A percentile compares a stretch with the other conserved stretches of the same genome.
Conservation (phyloP, 306 rosid genomes). For the Dalbergia cultrata region DNA sequence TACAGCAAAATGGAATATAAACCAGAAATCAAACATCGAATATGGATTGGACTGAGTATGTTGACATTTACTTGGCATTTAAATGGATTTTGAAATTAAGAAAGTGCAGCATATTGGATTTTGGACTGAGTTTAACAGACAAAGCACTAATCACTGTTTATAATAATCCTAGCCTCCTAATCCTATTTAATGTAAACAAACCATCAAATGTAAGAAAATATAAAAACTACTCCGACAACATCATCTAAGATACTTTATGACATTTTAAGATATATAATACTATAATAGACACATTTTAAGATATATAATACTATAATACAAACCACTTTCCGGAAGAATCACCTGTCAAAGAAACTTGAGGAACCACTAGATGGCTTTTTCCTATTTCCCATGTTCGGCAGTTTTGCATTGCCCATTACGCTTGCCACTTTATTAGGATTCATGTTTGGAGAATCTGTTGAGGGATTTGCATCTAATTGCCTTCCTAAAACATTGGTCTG, state of each 20-base stretch:
- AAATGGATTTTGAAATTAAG: slow-evolving; percentile 20
- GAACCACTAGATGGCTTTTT: slow-evolving; percentile 62
- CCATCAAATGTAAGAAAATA: too few species aligned
- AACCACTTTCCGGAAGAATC: slow-evolving; percentile 41
- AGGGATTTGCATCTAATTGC: slow-evolving; percentile 54
- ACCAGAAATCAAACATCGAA: background rate
- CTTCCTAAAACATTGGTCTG: slow-evolving; percentile 46
- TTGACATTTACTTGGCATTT: background rate
- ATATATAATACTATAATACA: background rate
- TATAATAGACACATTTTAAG: background rate
- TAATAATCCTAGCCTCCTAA: too few species aligned
- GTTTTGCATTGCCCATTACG: slow-evolving; percentile 43
- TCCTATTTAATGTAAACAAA: too few species aligned
- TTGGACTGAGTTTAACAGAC: slow-evolving; percentile 6
- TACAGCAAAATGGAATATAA: slow-evolving; percentile 16
- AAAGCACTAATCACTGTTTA: background rate
- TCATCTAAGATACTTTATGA: background rate
- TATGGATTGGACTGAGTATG: background rate
- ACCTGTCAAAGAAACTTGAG: slow-evolving; percentile 83
- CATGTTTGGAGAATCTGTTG: slow-evolving; percentile 47
- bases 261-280: background rate
- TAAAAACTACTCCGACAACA: background rate
- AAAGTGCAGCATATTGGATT: background rate
- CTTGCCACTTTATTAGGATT: slow-evolving; percentile 44
- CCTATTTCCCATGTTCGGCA: slow-evolving; percentile 51